These are phyloP conservation scores for Aristolochia contorta DNA, from an alignment of 164 flowering plant genomes.

Conservation along the genomic window DNA sequence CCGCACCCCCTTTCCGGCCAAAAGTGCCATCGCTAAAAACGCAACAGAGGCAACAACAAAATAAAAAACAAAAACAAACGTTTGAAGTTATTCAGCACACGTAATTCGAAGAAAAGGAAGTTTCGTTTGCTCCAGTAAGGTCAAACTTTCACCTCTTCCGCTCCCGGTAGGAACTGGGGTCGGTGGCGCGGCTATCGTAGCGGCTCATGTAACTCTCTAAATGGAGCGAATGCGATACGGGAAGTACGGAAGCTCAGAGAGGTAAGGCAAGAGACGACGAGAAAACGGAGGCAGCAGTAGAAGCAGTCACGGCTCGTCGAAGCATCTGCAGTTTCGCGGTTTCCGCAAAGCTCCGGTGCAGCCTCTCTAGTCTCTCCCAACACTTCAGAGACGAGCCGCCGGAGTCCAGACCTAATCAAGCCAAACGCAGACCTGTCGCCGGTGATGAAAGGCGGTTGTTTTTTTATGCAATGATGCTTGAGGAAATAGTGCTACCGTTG, in stretches of 20 bases:
- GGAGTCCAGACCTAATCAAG: too few relatives aligned
- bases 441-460: too few relatives aligned
- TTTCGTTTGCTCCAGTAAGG: background rate
- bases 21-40: conserved; percentile 56
- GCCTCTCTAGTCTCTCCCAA: too few relatives aligned
- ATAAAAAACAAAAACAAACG: background rate
- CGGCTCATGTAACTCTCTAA: conserved; percentile 53
- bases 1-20: conserved; percentile 22
- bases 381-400: too few relatives aligned
- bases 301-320: background rate
- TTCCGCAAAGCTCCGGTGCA: too few relatives aligned
- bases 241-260: background rate
- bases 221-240: background rate
- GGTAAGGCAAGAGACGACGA: background rate
- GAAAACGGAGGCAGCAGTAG: background rate
- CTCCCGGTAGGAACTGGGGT: conserved; percentile 88
- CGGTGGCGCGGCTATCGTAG: conserved; percentile 78
- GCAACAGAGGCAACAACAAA: too few relatives aligned
- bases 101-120: background rate
- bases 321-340: background rate
- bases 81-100: background rate
- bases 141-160: conserved; percentile 45
- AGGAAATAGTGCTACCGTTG: too few relatives aligned
- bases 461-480: too few relatives aligned
- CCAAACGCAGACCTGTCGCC: too few relatives aligned